Conservation (phyloP, 805 yeast species). For the Schizosaccharomyces osmophilus region DNA sequence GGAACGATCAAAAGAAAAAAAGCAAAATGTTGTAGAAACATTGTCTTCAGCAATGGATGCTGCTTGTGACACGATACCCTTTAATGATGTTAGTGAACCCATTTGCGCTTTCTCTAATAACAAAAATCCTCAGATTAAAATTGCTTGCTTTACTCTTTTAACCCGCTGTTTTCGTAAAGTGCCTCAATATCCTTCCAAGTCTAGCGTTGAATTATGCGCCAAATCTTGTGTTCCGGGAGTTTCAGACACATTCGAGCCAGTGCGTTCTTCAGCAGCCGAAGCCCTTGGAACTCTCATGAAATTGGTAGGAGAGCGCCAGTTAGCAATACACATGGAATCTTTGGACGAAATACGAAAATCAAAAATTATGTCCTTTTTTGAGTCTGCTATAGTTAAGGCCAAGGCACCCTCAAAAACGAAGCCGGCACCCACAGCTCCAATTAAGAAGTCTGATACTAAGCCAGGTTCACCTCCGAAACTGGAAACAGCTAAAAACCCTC, state of each 20-base stretch:
- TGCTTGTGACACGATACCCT: constrained; percentile 27
- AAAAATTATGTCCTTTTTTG: constrained; percentile 38
- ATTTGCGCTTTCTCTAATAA: constrained; percentile 36
- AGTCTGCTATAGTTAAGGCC: constrained; percentile 30
- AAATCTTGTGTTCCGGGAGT: constrained; percentile 35
- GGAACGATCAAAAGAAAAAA: constrained; percentile 75
- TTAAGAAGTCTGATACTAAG: background rate
- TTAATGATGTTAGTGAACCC: constrained; percentile 34
- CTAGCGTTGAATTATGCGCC: constrained; percentile 35
- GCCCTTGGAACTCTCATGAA: constrained; percentile 62
- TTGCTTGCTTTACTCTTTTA: constrained; percentile 42
- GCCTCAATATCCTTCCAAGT: constrained; percentile 21
- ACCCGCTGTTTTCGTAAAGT: constrained; percentile 36
- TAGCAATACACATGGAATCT: constrained; percentile 30
- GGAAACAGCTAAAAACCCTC: background rate
- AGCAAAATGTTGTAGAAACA: constrained; percentile 50
- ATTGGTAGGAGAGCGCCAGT: constrained; percentile 47
- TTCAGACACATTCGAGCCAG: constrained; percentile 62
- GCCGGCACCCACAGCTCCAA: constrained; percentile 27
- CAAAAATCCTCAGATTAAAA: constrained; percentile 62
- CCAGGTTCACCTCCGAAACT: background rate
- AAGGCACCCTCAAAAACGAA: constrained; percentile 13
- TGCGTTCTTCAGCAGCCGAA: constrained; percentile 54
- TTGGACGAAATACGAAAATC: constrained; percentile 52
- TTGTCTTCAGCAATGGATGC: constrained; percentile 42